Evolutionary conservation across 352 stramenopile species (phyloP).

Genomic region (Phytophthora pluvialis): DNA sequence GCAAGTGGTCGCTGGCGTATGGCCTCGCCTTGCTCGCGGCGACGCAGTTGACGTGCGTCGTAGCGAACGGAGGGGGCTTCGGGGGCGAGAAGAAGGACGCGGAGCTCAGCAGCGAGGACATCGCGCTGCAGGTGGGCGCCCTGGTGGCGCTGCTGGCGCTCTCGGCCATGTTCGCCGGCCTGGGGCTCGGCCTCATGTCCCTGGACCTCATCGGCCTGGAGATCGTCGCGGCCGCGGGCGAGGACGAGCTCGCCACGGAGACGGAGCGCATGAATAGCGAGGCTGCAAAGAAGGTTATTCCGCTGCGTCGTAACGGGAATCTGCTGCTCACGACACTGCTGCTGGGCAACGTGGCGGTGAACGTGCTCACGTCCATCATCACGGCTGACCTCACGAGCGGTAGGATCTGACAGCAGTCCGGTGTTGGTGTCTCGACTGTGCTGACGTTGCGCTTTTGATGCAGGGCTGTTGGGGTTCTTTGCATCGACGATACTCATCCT

Average conservation of each 20-base stretch:
- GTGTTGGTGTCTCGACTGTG: background rate
- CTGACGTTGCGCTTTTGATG: conserved; percentile 5
- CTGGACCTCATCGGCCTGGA: conserved; percentile 97
- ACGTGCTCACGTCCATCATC: conserved; percentile 97
- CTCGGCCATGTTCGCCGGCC: conserved; percentile 93
- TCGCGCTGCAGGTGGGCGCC: conserved; percentile 55
- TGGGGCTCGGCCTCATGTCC: conserved; percentile 97
- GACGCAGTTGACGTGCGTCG: conserved; percentile 8
- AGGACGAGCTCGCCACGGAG: conserved; percentile 78
- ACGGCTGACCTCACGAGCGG: conserved; percentile 91
- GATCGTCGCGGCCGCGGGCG: conserved; percentile 94
- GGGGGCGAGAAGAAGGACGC: conserved; percentile 2
- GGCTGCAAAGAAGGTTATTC: conserved; percentile 80
- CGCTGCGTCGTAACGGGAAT: conserved; percentile 95
- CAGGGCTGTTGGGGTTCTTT: conserved; percentile 91
- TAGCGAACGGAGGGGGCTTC: conserved; percentile 12
- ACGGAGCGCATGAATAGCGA: conserved; percentile 67
- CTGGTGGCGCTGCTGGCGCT: conserved; percentile 77
- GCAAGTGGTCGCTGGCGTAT: background rate
- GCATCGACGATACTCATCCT: conserved; percentile 95
- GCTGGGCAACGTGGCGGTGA: conserved; percentile 97
- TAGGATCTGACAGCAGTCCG: background rate
- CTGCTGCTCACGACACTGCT: conserved; percentile 98
- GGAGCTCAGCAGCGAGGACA: conserved; percentile 20
- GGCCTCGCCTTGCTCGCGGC: conserved; percentile 5